Evolutionary conservation across 2,329 filamentous ascomycete genomes (phyloP).

Genomic region (Aspergillus sp.): DNA sequence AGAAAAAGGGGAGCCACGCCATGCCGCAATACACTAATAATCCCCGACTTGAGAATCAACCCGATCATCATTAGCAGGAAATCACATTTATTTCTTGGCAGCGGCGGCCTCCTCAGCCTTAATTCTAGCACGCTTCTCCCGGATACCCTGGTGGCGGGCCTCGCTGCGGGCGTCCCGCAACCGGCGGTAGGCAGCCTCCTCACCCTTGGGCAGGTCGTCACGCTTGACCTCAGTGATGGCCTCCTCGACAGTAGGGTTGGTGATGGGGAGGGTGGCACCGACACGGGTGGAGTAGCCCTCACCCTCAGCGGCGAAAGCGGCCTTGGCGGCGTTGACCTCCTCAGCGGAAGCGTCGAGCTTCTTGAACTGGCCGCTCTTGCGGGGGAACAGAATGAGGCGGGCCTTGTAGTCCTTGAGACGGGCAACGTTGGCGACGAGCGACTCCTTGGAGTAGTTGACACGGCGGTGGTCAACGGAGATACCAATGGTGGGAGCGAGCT

Average conservation of each 20-base stretch:
- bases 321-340: constrained; percentile 67
- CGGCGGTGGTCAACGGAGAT: constrained; percentile 95
- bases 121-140: constrained; percentile 90
- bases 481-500: constrained; percentile 91
- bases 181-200: constrained; percentile 81
- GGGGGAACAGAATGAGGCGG: constrained; percentile 95
- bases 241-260: constrained; percentile 52
- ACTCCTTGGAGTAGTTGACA: constrained; percentile 95
- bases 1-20: constrained; percentile 31
- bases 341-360: constrained; percentile 83
- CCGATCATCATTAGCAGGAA: constrained; percentile 36
- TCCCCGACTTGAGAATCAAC: constrained; percentile 32
- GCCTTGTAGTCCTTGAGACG: constrained; percentile 97
- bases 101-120: constrained; percentile 64
- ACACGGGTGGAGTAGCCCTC: constrained; percentile 51
- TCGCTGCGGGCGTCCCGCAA: constrained; percentile 82
- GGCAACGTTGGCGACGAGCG: constrained; percentile 88
- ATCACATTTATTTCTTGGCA: constrained; percentile 48
- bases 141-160: constrained; percentile 72
- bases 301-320: constrained; percentile 43
- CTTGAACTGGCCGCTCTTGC: constrained; percentile 90
- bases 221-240: constrained; percentile 73
- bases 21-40: constrained; percentile 33
- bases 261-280: constrained; percentile 65
- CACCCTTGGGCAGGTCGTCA: constrained; percentile 71